Conservation (phyloP, 805 yeast species). For the Hanseniaspora lachancei region DNA sequence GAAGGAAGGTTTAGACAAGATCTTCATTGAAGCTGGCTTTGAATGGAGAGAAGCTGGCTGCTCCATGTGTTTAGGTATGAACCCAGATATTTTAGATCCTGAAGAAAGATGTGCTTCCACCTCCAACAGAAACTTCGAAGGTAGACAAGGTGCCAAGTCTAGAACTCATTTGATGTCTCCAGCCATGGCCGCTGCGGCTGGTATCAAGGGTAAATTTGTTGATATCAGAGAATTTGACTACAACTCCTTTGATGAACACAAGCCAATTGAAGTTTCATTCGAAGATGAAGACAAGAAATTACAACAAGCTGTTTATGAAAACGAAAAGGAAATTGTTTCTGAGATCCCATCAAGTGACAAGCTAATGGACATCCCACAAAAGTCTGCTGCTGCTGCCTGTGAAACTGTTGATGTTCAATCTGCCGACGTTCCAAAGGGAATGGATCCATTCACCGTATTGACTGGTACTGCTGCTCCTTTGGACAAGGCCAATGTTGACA, state of each 20-base stretch:
- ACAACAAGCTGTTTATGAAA: constrained; percentile 59
- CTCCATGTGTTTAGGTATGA: constrained; percentile 99
- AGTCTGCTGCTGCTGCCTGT: constrained; percentile 21
- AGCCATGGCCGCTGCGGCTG: constrained; percentile 99
- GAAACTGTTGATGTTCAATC: constrained; percentile 17
- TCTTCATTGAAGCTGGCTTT: constrained; percentile 84
- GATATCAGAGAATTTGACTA: constrained; percentile 78
- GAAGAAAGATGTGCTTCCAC: constrained; percentile 98
- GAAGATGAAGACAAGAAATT: constrained; percentile 46
- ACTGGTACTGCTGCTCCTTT: constrained; percentile 88
- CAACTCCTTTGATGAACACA: constrained; percentile 46
- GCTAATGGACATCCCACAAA: constrained; percentile 51
- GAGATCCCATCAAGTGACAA: constrained; percentile 41
- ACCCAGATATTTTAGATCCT: constrained; percentile 91
- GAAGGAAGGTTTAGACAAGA: constrained; percentile 81
- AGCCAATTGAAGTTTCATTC: constrained; percentile 32
- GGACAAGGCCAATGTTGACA: constrained; percentile 89
- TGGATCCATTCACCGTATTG: constrained; percentile 62
- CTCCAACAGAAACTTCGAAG: constrained; percentile 96
- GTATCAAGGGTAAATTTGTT: constrained; percentile 74
- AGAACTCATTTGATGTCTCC: constrained; percentile 98
- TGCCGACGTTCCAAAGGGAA: constrained; percentile 36
- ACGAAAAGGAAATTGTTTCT: constrained; percentile 51
- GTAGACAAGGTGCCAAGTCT: constrained; percentile 94
- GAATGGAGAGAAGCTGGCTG: constrained; percentile 99